Evolutionary conservation across 108 stramenopile species (phyloP).

Genomic region (Pseudonitzschia pungens): DNA sequence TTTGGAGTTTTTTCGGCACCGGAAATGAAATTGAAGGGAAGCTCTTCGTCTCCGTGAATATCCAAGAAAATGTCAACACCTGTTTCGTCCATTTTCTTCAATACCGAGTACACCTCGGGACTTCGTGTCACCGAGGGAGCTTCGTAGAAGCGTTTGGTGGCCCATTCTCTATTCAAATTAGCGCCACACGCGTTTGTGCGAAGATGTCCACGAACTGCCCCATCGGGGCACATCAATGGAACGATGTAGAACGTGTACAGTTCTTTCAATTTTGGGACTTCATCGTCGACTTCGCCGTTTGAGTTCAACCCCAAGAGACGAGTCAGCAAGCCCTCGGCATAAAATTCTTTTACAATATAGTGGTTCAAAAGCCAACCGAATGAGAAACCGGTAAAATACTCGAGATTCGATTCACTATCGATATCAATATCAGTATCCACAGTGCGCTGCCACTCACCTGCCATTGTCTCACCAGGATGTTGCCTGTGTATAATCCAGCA

Average conservation of each 20-base stretch:
- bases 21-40: conserved; percentile 80
- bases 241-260: conserved; percentile 83
- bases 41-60: conserved; percentile 87
- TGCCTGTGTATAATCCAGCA: conserved; percentile 86
- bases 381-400: neutral
- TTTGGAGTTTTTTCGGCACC: conserved; percentile 69
- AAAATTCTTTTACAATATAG: conserved; percentile 20
- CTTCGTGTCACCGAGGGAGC: conserved; percentile 79
- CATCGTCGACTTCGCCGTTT: conserved; percentile 35
- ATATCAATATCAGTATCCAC: too few species aligned
- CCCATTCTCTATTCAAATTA: conserved; percentile 90
- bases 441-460: conserved; percentile 22
- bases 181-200: conserved; percentile 79
- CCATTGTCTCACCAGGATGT: conserved; percentile 85
- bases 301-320: conserved; percentile 59
- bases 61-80: conserved; percentile 86
- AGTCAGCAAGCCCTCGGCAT: conserved; percentile 67
- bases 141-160: conserved; percentile 60
- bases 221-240: conserved; percentile 87
- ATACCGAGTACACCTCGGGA: conserved; percentile 80
- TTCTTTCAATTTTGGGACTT: conserved; percentile 48
- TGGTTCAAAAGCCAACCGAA: neutral
- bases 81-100: conserved; percentile 79
- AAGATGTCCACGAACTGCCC: conserved; percentile 71
- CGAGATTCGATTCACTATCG: conserved; percentile 27